Percentiles rank a stretch among this genome's conserved stretches.
Evolutionary conservation across 1,284 basidiomycete genomes (phyloP).

Genomic region (Cutaneotrichosporon sp.): DNA sequence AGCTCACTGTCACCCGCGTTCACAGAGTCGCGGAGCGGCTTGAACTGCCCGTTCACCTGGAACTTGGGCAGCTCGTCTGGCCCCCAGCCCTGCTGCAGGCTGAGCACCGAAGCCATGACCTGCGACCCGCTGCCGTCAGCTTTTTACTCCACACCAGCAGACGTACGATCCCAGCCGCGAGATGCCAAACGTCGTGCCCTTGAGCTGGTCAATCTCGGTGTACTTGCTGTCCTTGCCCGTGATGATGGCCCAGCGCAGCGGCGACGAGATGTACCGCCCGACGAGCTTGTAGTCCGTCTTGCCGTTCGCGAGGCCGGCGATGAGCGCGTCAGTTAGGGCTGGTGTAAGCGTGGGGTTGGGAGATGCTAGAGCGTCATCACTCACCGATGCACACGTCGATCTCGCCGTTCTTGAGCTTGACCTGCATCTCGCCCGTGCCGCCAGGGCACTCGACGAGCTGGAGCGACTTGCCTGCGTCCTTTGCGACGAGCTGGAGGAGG

Average conservation of each 20-base stretch:
- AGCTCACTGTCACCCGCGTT: slow-evolving; percentile 66
- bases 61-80: slow-evolving; percentile 63
- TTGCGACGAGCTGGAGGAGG: slow-evolving; percentile 64
- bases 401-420: slow-evolving; percentile 75
- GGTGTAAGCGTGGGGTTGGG: slow-evolving; percentile 9
- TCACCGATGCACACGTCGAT: slow-evolving; percentile 83
- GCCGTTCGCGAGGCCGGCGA: slow-evolving; percentile 88
- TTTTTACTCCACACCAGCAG: slow-evolving; percentile 2
- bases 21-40: slow-evolving; percentile 83
- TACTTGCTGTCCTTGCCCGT: slow-evolving; percentile 77
- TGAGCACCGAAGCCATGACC: slow-evolving; percentile 95
- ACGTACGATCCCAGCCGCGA: slow-evolving; percentile 70
- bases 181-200: slow-evolving; percentile 83
- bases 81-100: slow-evolving; percentile 77
- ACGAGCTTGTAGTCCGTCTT: slow-evolving; percentile 85
- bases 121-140: slow-evolving; percentile 56
- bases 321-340: slow-evolving; percentile 90
- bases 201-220: slow-evolving; percentile 71
- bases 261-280: slow-evolving; percentile 87
- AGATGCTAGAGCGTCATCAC: too few relatives aligned
- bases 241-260: slow-evolving; percentile 90
- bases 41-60: slow-evolving; percentile 84
- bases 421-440: slow-evolving; percentile 88
- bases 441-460: slow-evolving; percentile 87
- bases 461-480: slow-evolving; percentile 70